phyloP scores from a whole-genome alignment of 208 protist species.

The Leishmania amazonensis region DNA sequence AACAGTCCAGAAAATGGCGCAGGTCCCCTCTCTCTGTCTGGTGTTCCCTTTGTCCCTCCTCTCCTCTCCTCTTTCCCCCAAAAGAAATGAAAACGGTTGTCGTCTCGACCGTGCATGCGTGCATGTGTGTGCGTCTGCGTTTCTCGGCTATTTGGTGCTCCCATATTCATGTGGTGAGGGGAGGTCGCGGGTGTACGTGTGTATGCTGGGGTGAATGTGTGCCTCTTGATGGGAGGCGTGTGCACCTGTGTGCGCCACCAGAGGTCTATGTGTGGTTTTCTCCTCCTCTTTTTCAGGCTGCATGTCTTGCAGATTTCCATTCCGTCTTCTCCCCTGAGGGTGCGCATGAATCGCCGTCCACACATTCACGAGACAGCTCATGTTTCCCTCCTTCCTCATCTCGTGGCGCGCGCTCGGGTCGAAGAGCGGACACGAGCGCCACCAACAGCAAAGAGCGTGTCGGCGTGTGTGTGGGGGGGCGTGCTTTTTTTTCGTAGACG shows the following conservation, averaged over 20 bases:
- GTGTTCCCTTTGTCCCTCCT: not conserved
- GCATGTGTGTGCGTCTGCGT: not conserved
- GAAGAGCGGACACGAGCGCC: not conserved
- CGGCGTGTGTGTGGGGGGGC: not conserved
- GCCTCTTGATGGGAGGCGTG: not conserved
- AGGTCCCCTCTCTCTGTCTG: not conserved
- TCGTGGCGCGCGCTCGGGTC: not conserved
- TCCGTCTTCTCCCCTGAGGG: not conserved
- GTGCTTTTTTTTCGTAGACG: not conserved
- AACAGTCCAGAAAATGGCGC: not conserved
- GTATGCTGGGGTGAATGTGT: not conserved
- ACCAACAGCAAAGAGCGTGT: not conserved
- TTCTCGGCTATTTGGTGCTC: slow-evolving; percentile 3
- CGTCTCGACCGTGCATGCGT: not conserved
- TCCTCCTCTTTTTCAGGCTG: not conserved
- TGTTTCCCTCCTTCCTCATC: not conserved
- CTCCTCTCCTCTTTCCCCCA: not conserved
- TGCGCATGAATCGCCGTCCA: not conserved
- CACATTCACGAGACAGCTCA: not conserved
- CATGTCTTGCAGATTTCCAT: not conserved
- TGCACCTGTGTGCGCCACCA: not conserved
- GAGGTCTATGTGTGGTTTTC: not conserved
- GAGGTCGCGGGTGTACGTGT: not conserved
- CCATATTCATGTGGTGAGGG: not conserved
- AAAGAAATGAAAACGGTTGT: not conserved